Conservation (phyloP, 495 filamentous ascomycete genomes). For the Thozetella sp. region DNA sequence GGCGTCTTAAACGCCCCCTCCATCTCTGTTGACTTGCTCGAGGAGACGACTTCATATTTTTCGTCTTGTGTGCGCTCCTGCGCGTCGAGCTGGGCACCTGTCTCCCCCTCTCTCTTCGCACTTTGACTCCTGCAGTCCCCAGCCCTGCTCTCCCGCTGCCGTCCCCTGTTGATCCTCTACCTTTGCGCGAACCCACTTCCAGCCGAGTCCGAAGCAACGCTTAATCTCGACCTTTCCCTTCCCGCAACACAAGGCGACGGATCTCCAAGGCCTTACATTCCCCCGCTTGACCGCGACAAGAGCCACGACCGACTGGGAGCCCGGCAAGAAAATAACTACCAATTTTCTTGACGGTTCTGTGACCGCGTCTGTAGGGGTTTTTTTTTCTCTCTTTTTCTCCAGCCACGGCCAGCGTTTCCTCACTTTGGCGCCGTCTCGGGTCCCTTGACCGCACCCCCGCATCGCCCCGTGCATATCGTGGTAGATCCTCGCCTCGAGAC, state of each 20-base stretch:
- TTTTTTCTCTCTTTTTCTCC: background rate
- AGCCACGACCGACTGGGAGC: background rate
- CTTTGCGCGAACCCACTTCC: background rate
- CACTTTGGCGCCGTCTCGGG: slow-evolving; percentile 2
- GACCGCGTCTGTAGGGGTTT: no score
- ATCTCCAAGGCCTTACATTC: background rate
- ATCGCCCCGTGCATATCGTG: slow-evolving; percentile 2
- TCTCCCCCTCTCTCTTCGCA: no score
- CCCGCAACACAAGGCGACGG: background rate
- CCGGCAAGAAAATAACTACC: no score
- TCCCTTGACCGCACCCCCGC: slow-evolving; percentile 2
- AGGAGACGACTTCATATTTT: background rate
- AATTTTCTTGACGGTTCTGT: no score
- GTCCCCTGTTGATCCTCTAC: slow-evolving; percentile 1
- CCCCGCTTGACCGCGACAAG: background rate
- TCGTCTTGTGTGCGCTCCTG: background rate
- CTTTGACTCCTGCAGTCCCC: no score
- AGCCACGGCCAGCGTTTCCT: background rate
- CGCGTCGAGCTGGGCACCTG: background rate
- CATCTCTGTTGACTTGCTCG: background rate
- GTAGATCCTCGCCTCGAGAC: slow-evolving; percentile 2
- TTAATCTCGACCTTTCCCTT: background rate
- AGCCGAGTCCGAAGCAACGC: background rate
- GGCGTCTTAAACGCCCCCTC: background rate
- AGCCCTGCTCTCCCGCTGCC: background rate